These are phyloP conservation scores for Fraxinus sp. DNA, from an alignment of 305 asterid species.

Conservation along the genomic window DNA sequence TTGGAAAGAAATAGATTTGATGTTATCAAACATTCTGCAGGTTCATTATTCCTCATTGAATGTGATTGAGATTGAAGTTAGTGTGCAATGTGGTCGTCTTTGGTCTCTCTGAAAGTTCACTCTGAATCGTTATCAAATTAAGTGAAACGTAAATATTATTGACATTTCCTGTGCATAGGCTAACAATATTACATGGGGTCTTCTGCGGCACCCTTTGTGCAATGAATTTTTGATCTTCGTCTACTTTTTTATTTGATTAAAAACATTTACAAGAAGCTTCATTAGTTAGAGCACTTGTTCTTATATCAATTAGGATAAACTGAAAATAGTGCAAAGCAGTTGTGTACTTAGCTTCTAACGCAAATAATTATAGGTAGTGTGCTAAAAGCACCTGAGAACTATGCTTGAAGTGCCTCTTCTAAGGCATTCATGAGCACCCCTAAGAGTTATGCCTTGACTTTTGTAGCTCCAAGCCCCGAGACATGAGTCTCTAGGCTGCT, in stretches of 20 bases:
- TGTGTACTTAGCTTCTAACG: not conserved
- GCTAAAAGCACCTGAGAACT: not conserved
- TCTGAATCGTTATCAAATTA: not conserved
- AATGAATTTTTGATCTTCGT: not conserved
- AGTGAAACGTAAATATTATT: not conserved
- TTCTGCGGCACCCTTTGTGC: not conserved
- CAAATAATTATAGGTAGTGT: not conserved
- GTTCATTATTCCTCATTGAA: not conserved
- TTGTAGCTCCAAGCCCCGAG: not conserved
- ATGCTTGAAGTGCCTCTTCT: not conserved
- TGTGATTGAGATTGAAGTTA: not conserved
- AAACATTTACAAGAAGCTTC: not conserved
- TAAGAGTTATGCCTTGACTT: not conserved
- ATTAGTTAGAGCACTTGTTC: not conserved
- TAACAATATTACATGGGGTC: not conserved
- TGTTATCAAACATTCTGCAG: not conserved
- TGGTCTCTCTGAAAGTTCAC: not conserved
- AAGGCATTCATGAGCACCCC: not conserved
- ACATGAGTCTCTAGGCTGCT: not conserved
- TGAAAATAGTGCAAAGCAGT: not conserved
- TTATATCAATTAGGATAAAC: not conserved
- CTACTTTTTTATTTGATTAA: not conserved
- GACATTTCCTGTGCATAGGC: not conserved
- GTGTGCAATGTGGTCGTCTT: constrained; percentile 14
- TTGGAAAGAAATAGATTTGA: constrained; percentile 1